Conservation (phyloP, 1,284 basidiomycete species). For the Heimioporus retisporus region DNA sequence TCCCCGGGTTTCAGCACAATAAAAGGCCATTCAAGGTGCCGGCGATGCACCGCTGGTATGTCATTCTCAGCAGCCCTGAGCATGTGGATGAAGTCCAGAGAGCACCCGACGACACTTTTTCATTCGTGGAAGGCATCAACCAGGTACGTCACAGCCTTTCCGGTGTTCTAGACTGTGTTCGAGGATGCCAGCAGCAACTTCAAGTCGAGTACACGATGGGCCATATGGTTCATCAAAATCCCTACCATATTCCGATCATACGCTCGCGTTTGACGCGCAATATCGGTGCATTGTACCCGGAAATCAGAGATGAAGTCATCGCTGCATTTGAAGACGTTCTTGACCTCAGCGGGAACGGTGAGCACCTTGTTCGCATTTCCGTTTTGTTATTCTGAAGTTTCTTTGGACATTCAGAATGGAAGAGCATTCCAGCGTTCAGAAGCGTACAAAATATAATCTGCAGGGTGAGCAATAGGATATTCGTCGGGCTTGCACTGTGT, state of each 20-base stretch:
- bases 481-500: slow-evolving; percentile 49
- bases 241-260: slow-evolving; percentile 40
- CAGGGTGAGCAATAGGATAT: slow-evolving; percentile 48
- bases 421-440: slow-evolving; percentile 27
- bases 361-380: neutral
- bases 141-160: slow-evolving; percentile 14
- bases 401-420: slow-evolving; percentile 40
- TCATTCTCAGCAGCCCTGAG: slow-evolving; percentile 50
- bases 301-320: slow-evolving; percentile 46
- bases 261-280: slow-evolving; percentile 44
- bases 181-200: neutral
- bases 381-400: neutral
- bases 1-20: neutral
- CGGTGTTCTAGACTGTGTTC: too few species aligned
- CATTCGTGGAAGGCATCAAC: slow-evolving; percentile 11
- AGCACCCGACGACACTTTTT: slow-evolving; percentile 46
- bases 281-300: slow-evolving; percentile 34
- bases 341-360: slow-evolving; percentile 28
- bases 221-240: slow-evolving; percentile 28
- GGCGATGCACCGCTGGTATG: slow-evolving; percentile 49
- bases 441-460: slow-evolving; percentile 40
- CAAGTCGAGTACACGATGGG: slow-evolving; percentile 32
- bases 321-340: slow-evolving; percentile 40
- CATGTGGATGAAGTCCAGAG: slow-evolving; percentile 54
- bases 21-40: slow-evolving; percentile 50